A percentile compares a stretch with the other conserved stretches of the same genome.
These are phyloP conservation scores for Micractinium conductrix DNA, from an alignment of 139 green algal species.

Conservation along the genomic window DNA sequence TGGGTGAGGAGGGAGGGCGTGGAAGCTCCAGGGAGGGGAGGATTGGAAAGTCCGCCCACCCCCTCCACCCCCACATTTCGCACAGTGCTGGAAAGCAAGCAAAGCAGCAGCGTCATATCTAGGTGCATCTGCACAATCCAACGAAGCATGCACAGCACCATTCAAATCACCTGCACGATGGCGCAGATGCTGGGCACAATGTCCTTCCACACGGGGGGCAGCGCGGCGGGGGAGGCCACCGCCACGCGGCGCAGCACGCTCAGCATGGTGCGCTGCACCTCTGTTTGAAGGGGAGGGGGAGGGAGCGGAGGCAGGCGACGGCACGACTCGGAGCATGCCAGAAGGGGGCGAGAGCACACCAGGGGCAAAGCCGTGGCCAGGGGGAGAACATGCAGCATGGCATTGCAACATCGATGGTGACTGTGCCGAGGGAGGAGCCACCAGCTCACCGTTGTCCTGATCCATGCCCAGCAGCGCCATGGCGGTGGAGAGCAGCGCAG, in stretches of 20 bases:
- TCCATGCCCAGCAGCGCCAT: conserved; percentile 75
- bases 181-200: conserved; percentile 68
- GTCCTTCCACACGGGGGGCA: conserved; percentile 65
- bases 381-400: neutral
- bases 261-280: conserved; percentile 73
- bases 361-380: neutral
- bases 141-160: neutral
- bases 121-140: neutral
- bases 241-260: conserved; percentile 61
- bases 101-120: no score
- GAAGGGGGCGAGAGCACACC: no score
- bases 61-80: no score
- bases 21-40: no score
- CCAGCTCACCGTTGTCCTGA: conserved; percentile 44
- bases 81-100: no score
- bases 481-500: conserved; percentile 51
- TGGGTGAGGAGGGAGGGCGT: no score
- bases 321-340: neutral
- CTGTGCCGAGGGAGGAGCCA: no score
- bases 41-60: no score
- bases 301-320: neutral
- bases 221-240: conserved; percentile 1
- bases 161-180: conserved; percentile 39
- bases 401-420: no score
- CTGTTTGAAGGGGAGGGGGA: conserved; percentile 1